Evolutionary conservation across 2,329 filamentous ascomycete genomes (phyloP).

Genomic region (Calycina marina): DNA sequence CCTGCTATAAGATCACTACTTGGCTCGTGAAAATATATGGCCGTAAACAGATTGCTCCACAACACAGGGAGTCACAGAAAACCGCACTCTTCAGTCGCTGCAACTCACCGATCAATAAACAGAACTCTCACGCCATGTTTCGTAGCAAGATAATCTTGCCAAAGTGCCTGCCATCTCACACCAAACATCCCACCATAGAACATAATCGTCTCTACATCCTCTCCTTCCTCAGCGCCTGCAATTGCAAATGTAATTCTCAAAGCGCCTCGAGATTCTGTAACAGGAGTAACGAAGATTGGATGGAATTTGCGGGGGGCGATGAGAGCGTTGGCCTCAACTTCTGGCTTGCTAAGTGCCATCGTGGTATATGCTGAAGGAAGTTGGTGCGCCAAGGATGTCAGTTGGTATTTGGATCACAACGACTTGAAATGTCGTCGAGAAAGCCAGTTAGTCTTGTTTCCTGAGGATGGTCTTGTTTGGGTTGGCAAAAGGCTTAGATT

Average conservation of each 20-base stretch:
- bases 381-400: no score
- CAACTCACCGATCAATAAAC: conserved; percentile 25
- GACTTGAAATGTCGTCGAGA: no score
- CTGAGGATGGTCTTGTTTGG: no score
- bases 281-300: conserved; percentile 13
- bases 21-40: no score
- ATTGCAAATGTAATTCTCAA: conserved; percentile 18
- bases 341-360: conserved; percentile 2
- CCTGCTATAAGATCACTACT: no score
- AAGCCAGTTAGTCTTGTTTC: no score
- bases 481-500: no score
- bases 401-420: no score
- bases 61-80: no score
- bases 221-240: conserved; percentile 12
- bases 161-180: conserved; percentile 19
- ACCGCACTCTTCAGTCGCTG: no score
- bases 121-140: conserved; percentile 24
- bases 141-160: conserved; percentile 20
- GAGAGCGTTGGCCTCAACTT: conserved; percentile 9
- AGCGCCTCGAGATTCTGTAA: conserved; percentile 11
- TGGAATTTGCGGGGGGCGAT: conserved; percentile 15
- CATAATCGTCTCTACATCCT: conserved; percentile 21
- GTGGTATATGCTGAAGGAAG: no score
- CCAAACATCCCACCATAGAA: conserved; percentile 27
- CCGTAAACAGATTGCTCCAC: no score